Base-by-base conservation (phyloP, 345 rosid species). In the Microthlaspi erraticum region DNA sequence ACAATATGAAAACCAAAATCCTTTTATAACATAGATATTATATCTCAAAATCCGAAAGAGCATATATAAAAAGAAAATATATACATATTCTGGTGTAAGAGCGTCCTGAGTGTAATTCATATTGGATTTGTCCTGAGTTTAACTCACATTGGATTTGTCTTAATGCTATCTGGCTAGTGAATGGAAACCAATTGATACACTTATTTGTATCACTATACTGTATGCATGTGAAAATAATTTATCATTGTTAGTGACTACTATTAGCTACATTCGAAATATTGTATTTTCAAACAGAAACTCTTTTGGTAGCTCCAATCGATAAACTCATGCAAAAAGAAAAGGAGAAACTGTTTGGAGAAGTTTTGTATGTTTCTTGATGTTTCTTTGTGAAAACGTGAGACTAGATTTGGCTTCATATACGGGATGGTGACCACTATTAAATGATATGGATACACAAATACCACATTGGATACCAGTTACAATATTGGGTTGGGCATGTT, bases 301-400 rank as follows among this genome's bases (percentile, higher is more conserved):
- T 14, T 20, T 31, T 12, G 38, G 19, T 48, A 65, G 52, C 44
- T 73, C 31, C 66, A 66, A 41, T 59, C 67, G 56, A 59, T 67
- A 26, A 66, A 66, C 16, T 41, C 46, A 60, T 50, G 32, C 41
- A 41, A 32, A 18, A 53, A 52, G 12, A 18, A 38, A 23, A 53
- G 9, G 34, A 44, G 26, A 68, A 46, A 54, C 31, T 44, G 50
- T 62, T 57, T 63, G 39, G 31, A 36, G 32, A 39, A 10, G 51
- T 69, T 70, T 64, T 76, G 79, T 76, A 69, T 49, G 79, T 48
- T 76, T 75, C 70, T 69, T 55, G 9, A 29, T 69, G 79, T 61
- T 62, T 70, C 49, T 58, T 69, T 56, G 56, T 51, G 71, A 63
- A 63, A 70, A 53, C 66, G 71, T 70, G 79, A 57, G 62, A 70